phyloP scores from a whole-genome alignment of 2,329 filamentous ascomycete species.

The Coniochaeta hoffmannii region DNA sequence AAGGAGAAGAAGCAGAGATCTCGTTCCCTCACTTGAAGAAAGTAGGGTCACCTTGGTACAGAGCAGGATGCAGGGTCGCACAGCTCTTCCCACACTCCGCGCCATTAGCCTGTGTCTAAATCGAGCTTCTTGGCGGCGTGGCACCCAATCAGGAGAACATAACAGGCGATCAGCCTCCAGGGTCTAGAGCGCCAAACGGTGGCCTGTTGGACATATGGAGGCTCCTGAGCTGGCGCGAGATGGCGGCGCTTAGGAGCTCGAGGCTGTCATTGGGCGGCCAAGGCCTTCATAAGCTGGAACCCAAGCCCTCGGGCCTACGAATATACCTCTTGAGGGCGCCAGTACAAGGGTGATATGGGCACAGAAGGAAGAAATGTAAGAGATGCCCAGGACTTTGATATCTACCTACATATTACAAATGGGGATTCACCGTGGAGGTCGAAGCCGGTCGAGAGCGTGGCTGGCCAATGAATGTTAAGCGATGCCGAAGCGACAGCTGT shows the following conservation, averaged over 20 bases:
- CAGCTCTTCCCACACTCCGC: neutral
- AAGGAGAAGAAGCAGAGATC: neutral
- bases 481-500: neutral
- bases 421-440: no score
- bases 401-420: no score
- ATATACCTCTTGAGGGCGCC: no score
- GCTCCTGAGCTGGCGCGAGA: neutral
- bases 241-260: neutral
- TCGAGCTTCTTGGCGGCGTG: neutral
- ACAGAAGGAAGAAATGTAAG: no score
- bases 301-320: no score
- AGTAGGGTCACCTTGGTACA: neutral
- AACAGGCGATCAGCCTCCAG: neutral
- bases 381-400: no score
- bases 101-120: conserved; percentile 1
- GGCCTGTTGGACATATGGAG: neutral
- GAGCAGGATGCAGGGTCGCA: neutral
- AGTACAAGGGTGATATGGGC: no score
- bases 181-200: neutral
- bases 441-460: no score
- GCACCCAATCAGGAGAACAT: neutral
- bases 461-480: no score
- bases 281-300: neutral
- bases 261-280: neutral
- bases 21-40: neutral